These are phyloP conservation scores for Hypoxylon rubiginosum DNA, from an alignment of 2,329 filamentous ascomycete genomes.

Conservation along the genomic window DNA sequence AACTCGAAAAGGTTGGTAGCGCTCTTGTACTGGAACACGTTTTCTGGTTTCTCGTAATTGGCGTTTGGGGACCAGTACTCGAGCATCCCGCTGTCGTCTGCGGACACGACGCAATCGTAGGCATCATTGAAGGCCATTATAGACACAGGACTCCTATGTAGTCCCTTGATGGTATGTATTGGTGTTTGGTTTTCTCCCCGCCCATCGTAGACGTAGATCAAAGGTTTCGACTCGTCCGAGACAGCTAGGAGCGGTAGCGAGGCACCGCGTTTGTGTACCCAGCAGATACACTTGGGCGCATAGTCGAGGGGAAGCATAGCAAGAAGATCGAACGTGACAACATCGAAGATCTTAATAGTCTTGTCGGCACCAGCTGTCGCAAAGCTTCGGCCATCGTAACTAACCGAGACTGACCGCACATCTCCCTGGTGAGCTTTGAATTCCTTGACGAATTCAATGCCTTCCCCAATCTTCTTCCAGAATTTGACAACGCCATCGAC, in stretches of 20 bases:
- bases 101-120: constrained; percentile 91
- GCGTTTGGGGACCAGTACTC: constrained; percentile 93
- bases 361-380: constrained; percentile 86
- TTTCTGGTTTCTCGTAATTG: constrained; percentile 89
- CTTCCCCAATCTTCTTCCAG: constrained; percentile 94
- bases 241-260: constrained; percentile 88
- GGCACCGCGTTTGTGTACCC: constrained; percentile 90
- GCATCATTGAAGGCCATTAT: constrained; percentile 90
- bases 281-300: constrained; percentile 84
- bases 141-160: constrained; percentile 87
- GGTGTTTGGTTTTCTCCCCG: constrained; percentile 83
- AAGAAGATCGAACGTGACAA: constrained; percentile 88
- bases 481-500: constrained; percentile 98
- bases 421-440: constrained; percentile 92
- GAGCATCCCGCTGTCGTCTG: constrained; percentile 91
- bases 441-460: constrained; percentile 98
- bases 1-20: constrained; percentile 96
- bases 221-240: constrained; percentile 78
- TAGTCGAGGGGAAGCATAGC: constrained; percentile 85
- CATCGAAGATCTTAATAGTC: constrained; percentile 84
- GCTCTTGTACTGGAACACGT: constrained; percentile 93
- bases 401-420: constrained; percentile 85
- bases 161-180: constrained; percentile 79
- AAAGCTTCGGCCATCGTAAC: constrained; percentile 91
- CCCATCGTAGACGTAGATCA: constrained; percentile 89